Conservation (phyloP, 2,329 filamentous ascomycete genomes). For the Sporothrix brunneoviolacea region DNA sequence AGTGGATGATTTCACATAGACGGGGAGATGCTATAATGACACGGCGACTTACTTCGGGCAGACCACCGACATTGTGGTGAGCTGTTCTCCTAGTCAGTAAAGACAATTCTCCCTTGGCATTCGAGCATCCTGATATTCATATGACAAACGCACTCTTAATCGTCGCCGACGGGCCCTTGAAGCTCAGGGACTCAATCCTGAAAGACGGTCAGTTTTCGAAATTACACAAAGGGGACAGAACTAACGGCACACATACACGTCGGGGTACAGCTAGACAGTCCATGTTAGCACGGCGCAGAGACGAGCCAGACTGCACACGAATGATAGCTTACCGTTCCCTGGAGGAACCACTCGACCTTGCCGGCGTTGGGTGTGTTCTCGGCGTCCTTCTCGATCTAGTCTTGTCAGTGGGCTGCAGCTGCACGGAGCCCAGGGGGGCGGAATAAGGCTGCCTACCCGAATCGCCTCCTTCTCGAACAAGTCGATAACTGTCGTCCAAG, state of each 20-base stretch:
- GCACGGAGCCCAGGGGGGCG: background rate
- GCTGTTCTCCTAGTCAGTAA: conserved; percentile 21
- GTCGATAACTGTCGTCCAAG: conserved; percentile 30
- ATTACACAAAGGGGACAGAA: no score
- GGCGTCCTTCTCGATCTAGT: conserved; percentile 60
- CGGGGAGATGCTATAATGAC: background rate
- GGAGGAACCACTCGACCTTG: conserved; percentile 78
- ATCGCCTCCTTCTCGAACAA: conserved; percentile 77
- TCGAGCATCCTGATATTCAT: no score
- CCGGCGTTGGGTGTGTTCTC: conserved; percentile 61
- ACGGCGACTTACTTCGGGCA: conserved; percentile 26
- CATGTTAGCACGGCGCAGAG: background rate
- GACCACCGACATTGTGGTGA: conserved; percentile 40
- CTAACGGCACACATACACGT: conserved; percentile 36
- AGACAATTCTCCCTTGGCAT: no score
- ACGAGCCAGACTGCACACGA: conserved; percentile 48
- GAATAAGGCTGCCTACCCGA: no score
- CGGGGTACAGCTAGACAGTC: conserved; percentile 16
- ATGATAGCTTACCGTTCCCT: conserved; percentile 52
- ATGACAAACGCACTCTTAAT: conserved; percentile 34
- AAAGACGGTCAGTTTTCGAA: background rate
- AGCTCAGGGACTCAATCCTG: conserved; percentile 41
- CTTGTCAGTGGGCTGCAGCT: conserved; percentile 18
- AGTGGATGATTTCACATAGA: background rate
- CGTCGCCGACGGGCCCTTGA: conserved; percentile 43